Percentiles rank a stretch among this genome's conserved stretches.
Conservation (phyloP, 495 filamentous ascomycete genomes). For the Penicillium roqueforti region DNA sequence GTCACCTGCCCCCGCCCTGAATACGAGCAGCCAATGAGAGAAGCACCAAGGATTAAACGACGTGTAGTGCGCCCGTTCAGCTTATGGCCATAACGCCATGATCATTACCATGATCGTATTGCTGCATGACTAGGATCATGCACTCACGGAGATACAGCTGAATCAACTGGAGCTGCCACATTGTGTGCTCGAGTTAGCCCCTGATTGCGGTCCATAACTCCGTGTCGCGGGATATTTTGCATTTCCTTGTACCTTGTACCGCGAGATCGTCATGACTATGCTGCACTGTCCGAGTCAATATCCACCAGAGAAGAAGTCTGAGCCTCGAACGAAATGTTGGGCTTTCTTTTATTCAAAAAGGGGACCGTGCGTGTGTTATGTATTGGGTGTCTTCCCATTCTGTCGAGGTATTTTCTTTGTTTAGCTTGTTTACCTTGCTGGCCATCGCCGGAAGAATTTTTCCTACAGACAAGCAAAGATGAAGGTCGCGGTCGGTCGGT, state of each 20-base stretch:
- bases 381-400: not conserved
- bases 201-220: not conserved
- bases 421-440: not conserved
- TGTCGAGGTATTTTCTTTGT: not conserved
- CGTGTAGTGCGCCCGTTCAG: not conserved
- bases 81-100: not conserved
- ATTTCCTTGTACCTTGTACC: not conserved
- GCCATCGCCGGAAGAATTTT: not conserved
- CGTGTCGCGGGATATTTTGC: not conserved
- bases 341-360: not conserved
- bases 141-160: not conserved
- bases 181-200: not conserved
- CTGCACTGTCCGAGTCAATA: not conserved
- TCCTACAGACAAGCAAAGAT: conserved; percentile 9
- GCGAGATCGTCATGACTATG: not conserved
- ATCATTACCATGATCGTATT: not conserved
- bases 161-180: not conserved
- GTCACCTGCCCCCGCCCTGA: not conserved
- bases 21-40: not conserved
- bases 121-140: not conserved
- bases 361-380: conserved; percentile 8
- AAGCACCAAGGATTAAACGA: not conserved
- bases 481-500: conserved; percentile 3
- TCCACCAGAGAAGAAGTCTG: not conserved
- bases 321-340: not conserved